Conservation (phyloP, 2,329 filamentous ascomycete genomes). For the Colletotrichum spinosum region DNA sequence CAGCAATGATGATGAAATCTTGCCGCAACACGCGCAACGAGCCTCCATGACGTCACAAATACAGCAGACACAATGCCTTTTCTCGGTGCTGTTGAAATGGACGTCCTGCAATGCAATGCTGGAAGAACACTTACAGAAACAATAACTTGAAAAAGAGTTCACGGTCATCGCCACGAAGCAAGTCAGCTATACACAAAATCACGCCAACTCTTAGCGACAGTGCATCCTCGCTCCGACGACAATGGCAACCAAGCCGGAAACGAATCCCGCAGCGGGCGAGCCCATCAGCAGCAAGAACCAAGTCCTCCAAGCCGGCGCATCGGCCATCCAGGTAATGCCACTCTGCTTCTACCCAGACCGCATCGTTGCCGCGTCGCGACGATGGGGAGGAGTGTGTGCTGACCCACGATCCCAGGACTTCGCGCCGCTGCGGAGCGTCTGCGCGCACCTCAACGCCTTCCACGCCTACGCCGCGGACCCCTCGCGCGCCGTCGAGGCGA, state of each 20-base stretch:
- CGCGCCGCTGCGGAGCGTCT: constrained; percentile 77
- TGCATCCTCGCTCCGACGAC: constrained; percentile 6
- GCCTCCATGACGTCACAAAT: constrained; percentile 26
- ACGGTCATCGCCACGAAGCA: not conserved
- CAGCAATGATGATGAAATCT: constrained; percentile 31
- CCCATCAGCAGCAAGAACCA: constrained; percentile 66
- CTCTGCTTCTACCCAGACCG: too few relatives aligned
- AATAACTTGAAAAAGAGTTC: not conserved
- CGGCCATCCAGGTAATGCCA: constrained; percentile 62
- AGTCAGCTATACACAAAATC: not conserved
- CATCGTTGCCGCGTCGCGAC: not conserved
- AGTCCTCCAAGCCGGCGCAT: constrained; percentile 71
- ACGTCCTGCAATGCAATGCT: not conserved
- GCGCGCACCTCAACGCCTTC: constrained; percentile 88
- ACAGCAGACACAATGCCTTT: not conserved
- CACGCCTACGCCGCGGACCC: constrained; percentile 84
- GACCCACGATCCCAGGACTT: constrained; percentile 64
- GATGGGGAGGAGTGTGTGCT: not conserved
- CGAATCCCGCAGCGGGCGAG: constrained; percentile 52
- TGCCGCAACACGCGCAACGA: too few relatives aligned
- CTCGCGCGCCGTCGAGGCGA: constrained; percentile 76
- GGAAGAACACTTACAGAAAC: not conserved
- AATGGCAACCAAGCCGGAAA: constrained; percentile 31
- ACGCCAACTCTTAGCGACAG: not conserved
- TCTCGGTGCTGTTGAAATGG: too few relatives aligned